Evolutionary conservation across 2,329 filamentous ascomycete genomes (phyloP).

Genomic region (Cladosporium sp.): DNA sequence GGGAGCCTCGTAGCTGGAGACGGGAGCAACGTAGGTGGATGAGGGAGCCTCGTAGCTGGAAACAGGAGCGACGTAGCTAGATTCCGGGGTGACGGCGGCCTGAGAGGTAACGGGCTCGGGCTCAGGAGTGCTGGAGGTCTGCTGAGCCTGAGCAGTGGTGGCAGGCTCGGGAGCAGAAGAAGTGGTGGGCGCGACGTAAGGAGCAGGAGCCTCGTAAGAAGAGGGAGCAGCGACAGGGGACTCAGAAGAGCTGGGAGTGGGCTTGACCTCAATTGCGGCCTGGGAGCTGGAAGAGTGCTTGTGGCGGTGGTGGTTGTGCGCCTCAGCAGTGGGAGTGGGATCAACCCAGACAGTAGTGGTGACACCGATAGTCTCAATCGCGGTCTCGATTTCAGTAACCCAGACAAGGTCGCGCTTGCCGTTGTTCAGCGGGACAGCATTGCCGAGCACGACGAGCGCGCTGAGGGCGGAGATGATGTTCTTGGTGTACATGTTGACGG

Average conservation of each 20-base stretch:
- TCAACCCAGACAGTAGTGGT: constrained; percentile 52
- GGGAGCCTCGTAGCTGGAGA: constrained; percentile 31
- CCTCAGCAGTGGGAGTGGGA: constrained; percentile 26
- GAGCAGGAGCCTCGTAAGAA: constrained; percentile 9
- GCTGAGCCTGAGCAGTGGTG: constrained; percentile 8
- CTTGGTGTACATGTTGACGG: constrained; percentile 34
- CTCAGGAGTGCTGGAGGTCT: constrained; percentile 20
- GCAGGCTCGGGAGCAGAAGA: constrained; percentile 13
- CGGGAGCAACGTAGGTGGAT: constrained; percentile 22
- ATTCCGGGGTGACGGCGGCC: constrained; percentile 28
- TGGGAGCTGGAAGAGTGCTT: constrained; percentile 2
- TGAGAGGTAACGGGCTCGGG: constrained; percentile 13
- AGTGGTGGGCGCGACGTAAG: constrained; percentile 18
- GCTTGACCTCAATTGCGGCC: constrained; percentile 15
- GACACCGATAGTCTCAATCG: constrained; percentile 51
- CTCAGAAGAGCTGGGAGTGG: constrained; percentile 20
- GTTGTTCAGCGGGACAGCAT: constrained; percentile 34
- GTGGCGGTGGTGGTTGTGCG: constrained; percentile 29
- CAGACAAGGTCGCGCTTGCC: constrained; percentile 49
- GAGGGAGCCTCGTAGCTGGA: constrained; percentile 30
- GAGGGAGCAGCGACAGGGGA: constrained; percentile 4
- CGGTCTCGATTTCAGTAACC: constrained; percentile 50
- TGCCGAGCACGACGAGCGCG: constrained; percentile 33
- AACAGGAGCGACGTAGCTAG: constrained; percentile 31
- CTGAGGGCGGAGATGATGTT: constrained; percentile 31